Evolutionary conservation across 73 alveolate species (phyloP).

Genomic region (Paramecium primaurelia): DNA sequence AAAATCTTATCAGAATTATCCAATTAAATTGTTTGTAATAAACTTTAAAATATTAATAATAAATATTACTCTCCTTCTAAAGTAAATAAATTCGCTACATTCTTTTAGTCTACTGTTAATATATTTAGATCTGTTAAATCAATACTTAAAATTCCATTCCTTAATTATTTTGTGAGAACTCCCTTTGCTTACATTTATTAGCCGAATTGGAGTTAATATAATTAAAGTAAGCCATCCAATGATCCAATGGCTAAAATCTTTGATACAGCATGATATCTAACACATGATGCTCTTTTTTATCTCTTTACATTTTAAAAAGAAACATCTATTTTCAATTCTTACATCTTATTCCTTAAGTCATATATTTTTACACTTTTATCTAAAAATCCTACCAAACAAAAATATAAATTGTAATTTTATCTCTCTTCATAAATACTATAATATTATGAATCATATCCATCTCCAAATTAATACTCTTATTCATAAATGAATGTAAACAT

Average conservation of each 20-base stretch:
- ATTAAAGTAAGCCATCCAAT: background rate
- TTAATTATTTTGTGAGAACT: background rate
- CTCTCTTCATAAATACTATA: slow-evolving; percentile 62
- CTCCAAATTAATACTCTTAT: background rate
- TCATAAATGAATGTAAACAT: background rate
- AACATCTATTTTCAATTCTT: background rate
- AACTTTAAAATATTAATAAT: background rate
- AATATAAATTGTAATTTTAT: background rate
- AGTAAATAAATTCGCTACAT: background rate
- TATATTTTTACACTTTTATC: slow-evolving; percentile 72
- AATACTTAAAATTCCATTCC: background rate
- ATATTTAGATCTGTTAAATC: background rate
- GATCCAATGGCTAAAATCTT: slow-evolving; percentile 2
- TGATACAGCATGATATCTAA: slow-evolving; percentile 40
- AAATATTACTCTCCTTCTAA: slow-evolving; percentile 1
- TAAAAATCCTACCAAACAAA: slow-evolving; percentile 82
- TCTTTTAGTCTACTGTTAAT: background rate
- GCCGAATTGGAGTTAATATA: background rate
- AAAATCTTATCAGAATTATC: background rate
- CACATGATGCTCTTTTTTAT: slow-evolving; percentile 17
- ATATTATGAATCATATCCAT: slow-evolving; percentile 58
- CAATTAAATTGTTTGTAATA: background rate
- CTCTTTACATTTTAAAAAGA: slow-evolving; percentile 23
- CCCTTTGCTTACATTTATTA: background rate
- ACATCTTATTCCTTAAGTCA: background rate